Base-by-base conservation (phyloP, 2,329 filamentous ascomycete species). In the Colletotrichum sp. region DNA sequence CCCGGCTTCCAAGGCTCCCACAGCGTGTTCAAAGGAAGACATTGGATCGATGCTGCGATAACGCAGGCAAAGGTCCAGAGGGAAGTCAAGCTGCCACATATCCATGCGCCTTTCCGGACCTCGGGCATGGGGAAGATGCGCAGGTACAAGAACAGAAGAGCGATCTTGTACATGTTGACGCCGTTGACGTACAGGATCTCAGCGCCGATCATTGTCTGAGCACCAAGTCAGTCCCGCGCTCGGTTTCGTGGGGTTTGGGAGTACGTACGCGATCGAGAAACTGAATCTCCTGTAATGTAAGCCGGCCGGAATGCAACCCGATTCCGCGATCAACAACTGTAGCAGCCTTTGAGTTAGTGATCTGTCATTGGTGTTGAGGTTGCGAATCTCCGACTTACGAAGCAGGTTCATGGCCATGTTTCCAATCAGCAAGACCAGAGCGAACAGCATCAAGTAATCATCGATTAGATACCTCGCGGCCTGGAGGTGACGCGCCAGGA, bases 81-180 rank as follows among this genome's bases (percentile, higher is more conserved):
- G 1, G 58, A 52, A 3, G 74, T 76, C 8, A 76, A 5, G 9
- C 74, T 69, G 13, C 74, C 74, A 6, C 74, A 76, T 15, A 76
- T 76, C 58, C 65, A 65, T 6, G 74, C 74, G 4, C 74, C 74
- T 18, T 52, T 76, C 10, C 81, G 81, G 18, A 85, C 83, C 1
- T 60, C 74, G 5, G 63, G 77, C 0, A 80, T 80, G 0, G 85
- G 84, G 43, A 88, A 88, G 66, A 88, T 85, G 32, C 83, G 81
- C 6, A 86, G 79, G 69, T 87, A 88, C 74, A 88, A 86, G 58
- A 85, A 81, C 6, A 87, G 77, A 12, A 88, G 78, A 2, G 86
- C 85, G 8, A 86, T 77, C 76, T 87, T 87, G 71, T 76, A 76
- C 6, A 76, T 58, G 21, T 76, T 76, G 57, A 76, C 74, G 48